Percentiles rank a stretch among this genome's conserved stretches.
Conservation (phyloP, 305 asterid genomes). For the Fraxinus albicans region DNA sequence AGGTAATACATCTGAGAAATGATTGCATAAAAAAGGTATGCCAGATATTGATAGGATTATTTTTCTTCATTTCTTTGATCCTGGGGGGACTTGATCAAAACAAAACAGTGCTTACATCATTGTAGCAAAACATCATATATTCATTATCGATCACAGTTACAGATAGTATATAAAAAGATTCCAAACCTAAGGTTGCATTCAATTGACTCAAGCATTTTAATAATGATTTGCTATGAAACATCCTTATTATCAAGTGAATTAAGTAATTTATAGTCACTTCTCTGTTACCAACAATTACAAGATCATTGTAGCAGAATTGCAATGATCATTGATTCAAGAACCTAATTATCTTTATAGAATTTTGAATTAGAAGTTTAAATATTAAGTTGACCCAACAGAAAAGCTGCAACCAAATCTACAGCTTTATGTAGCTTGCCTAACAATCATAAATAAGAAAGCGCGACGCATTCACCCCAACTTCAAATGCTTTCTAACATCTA, state of each 20-base stretch:
- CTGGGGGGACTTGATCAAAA: not conserved
- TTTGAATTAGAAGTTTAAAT: not conserved
- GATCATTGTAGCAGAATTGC: not conserved
- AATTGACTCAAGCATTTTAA: not conserved
- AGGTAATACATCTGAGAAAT: not conserved
- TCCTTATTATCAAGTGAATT: not conserved
- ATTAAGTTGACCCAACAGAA: not conserved
- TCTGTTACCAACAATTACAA: not conserved
- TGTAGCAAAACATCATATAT: not conserved
- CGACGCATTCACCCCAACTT: not conserved
- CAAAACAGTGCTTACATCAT: not conserved
- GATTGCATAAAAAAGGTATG: not conserved
- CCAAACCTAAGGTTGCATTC: not conserved
- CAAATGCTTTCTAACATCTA: constrained; percentile 6
- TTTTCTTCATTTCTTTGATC: not conserved
- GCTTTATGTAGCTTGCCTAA: not conserved
- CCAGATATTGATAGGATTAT: not conserved
- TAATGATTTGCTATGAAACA: not conserved
- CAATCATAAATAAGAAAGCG: not conserved
- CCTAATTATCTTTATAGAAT: not conserved
- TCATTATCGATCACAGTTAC: not conserved
- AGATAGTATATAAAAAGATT: not conserved
- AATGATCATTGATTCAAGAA: not conserved
- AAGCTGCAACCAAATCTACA: not conserved
- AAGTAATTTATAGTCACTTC: not conserved